Conservation (phyloP, 2,329 filamentous ascomycete species). For the Pestalotiopsis sp. region DNA sequence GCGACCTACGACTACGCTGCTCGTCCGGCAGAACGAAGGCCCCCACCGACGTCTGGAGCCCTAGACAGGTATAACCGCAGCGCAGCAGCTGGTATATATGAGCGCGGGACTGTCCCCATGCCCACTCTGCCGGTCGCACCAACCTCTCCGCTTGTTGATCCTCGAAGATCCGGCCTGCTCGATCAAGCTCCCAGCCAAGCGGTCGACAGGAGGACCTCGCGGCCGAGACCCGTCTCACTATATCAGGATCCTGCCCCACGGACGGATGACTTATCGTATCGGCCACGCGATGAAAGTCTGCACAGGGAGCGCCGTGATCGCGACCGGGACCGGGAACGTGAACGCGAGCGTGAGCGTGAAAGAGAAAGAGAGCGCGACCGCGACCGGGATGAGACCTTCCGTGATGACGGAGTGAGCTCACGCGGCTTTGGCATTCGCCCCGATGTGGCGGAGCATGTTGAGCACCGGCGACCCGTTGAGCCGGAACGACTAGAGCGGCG, state of each 20-base stretch:
- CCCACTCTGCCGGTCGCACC: constrained; percentile 42
- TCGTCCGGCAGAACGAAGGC: constrained; percentile 48
- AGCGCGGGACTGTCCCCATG: constrained; percentile 46
- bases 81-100: constrained; percentile 42
- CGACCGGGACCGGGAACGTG: neutral
- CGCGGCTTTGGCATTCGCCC: constrained; percentile 57
- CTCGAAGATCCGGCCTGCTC: constrained; percentile 33
- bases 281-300: constrained; percentile 45
- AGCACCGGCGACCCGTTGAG: constrained; percentile 28
- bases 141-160: constrained; percentile 37
- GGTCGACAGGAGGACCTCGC: constrained; percentile 30
- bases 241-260: constrained; percentile 52
- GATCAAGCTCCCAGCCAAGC: constrained; percentile 37
- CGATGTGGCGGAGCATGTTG: constrained; percentile 34
- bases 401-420: constrained; percentile 45
- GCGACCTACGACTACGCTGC: constrained; percentile 46
- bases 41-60: constrained; percentile 70
- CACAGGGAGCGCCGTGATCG: constrained; percentile 39
- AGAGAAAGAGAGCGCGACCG: constrained; percentile 29
- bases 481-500: constrained; percentile 31
- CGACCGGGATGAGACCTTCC: constrained; percentile 41
- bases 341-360: constrained; percentile 28
- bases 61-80: constrained; percentile 67
- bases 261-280: constrained; percentile 49
- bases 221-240: constrained; percentile 51